phyloP scores from a whole-genome alignment of 345 rosid species.

The Mangifera indica region DNA sequence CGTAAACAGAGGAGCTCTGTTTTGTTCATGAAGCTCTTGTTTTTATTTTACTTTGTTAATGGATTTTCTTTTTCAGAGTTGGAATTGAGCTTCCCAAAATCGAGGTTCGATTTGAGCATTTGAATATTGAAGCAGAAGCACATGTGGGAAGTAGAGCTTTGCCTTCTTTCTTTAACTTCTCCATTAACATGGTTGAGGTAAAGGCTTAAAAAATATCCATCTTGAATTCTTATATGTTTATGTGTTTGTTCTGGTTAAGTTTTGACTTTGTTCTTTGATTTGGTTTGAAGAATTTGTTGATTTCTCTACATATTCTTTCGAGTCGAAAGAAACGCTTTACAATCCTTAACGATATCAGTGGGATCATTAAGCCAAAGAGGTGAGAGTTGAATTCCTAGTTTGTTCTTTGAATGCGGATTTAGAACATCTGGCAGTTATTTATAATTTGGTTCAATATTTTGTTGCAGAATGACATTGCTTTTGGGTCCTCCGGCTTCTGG shows the following conservation, averaged over 20 bases:
- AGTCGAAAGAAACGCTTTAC: constrained; percentile 51
- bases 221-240: background rate
- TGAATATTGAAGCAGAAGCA: constrained; percentile 37
- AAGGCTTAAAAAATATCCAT: background rate
- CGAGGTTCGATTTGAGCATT: constrained; percentile 39
- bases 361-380: constrained; percentile 78
- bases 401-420: no score
- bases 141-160: constrained; percentile 31
- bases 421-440: background rate
- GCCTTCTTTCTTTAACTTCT: constrained; percentile 36
- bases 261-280: background rate
- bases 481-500: constrained; percentile 90
- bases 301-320: constrained; percentile 36
- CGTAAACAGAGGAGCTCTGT: background rate
- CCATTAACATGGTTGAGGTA: constrained; percentile 31
- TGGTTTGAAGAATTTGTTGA: constrained; percentile 31
- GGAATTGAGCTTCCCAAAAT: constrained; percentile 23
- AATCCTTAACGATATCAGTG: constrained; percentile 67
- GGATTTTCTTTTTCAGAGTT: constrained; percentile 30
- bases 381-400: constrained; percentile 14
- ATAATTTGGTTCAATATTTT: constrained; percentile 2
- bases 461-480: constrained; percentile 63
- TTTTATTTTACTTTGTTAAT: background rate
- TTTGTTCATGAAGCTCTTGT: constrained; percentile 14
- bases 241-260: background rate